Evolutionary conservation across 495 filamentous ascomycete species (phyloP), one percentile per base, ranked within the genome.

Genomic region (Pseudoneurospora amorphoporcata): DNA sequence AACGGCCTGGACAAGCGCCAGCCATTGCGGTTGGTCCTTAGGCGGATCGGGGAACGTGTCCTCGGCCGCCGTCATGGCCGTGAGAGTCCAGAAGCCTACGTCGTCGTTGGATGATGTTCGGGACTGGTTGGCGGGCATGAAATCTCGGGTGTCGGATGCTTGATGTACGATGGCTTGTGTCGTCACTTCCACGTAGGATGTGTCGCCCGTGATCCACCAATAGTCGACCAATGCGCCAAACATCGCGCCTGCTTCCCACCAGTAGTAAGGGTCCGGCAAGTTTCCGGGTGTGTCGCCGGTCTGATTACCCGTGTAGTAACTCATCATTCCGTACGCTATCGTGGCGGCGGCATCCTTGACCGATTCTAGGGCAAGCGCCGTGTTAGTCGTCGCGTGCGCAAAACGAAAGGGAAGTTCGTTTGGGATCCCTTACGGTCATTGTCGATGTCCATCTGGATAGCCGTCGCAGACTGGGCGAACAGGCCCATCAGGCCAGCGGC

Each of bases 41-140:
- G 88, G 87, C 1, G 90, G 90, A 73, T 92, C 84, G 0, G 90
- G 90, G 74, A 90, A 95, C 68, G 90, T 91, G 68, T 89, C 86
- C 79, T 97, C 93, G 4, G 93, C 92, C 0, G 93, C 93, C 8
- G 89, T 86, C 89, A 97, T 92, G 41, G 89, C 92, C 4, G 92
- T 86, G 79, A 96, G 90, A 39, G 85, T 93, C 93, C 93, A 97
- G 77, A 97, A 97, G 0, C 86, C 90, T 77, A 95, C 93, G 77
- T 96, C 93, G 75, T 96, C 93, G 79, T 96, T 96, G 69, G 93
- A 92, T 69, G 87, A 81, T 0, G 90, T 90, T 72, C 89, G 86
- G 35, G 91, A 92, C 76, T 97, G 93, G 79, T 97, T 97, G 12
- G 82, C 80, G 0, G 94, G 92, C 91, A 94, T 93, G 78, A 89